A percentile compares a stretch with the other conserved stretches of the same genome.
Evolutionary conservation across 768 basidiomycete genomes (phyloP).

Genomic region (Xerocomellus dryophilus): DNA sequence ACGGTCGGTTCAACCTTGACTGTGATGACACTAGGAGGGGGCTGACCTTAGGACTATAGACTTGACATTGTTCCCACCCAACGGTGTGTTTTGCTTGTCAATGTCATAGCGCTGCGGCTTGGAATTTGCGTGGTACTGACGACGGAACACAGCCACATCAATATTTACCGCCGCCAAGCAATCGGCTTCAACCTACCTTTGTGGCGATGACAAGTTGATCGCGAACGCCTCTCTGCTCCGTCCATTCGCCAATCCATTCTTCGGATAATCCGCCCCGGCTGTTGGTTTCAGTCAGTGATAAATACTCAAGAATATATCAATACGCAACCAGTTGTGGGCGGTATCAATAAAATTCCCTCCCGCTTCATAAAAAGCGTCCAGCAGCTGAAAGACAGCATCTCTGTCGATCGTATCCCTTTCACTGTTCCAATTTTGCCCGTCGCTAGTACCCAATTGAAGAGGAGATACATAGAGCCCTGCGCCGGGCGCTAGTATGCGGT

Average conservation of each 20-base stretch:
- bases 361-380: neutral
- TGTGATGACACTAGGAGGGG: neutral
- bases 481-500: neutral
- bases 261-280: neutral
- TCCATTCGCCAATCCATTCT: neutral
- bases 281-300: neutral
- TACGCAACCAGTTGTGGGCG: neutral
- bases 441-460: neutral
- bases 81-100: neutral
- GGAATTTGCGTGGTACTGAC: neutral
- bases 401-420: neutral
- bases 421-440: neutral
- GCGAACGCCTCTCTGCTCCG: neutral
- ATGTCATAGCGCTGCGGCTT: neutral
- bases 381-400: neutral
- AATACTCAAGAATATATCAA: neutral
- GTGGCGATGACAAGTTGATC: neutral
- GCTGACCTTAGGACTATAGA: neutral
- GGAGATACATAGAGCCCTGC: neutral
- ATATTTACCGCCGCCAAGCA: no score
- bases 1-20: neutral
- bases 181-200: neutral
- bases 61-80: neutral
- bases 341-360: slow-evolving; percentile 3
- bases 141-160: no score